A percentile compares a stretch with the other conserved stretches of the same genome.
phyloP scores from a whole-genome alignment of 805 yeast genomes.

The Lachancea cidri region DNA sequence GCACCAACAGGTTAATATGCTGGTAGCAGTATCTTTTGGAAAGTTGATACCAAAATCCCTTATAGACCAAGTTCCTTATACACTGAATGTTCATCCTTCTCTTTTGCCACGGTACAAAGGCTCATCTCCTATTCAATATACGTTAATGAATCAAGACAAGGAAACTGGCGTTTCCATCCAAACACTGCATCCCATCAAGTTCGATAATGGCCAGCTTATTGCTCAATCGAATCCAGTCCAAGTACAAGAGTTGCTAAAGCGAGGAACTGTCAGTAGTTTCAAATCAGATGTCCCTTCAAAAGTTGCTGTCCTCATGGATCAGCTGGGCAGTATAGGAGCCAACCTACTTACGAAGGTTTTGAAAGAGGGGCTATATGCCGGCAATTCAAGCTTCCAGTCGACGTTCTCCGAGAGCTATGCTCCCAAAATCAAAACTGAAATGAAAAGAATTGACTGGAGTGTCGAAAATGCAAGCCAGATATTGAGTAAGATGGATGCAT shows the following conservation, averaged over 20 bases:
- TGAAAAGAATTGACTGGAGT: conserved; percentile 46
- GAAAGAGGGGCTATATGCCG: conserved; percentile 23
- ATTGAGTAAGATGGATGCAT: conserved; percentile 40
- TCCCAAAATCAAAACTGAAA: conserved; percentile 43
- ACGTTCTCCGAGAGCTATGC: conserved; percentile 41
- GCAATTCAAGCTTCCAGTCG: conserved; percentile 4
- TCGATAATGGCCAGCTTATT: conserved; percentile 73
- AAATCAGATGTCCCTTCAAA: conserved; percentile 39
- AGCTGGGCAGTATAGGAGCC: conserved; percentile 61
- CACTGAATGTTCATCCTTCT: conserved; percentile 91
- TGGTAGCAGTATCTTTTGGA: conserved; percentile 93
- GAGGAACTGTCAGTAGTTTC: conserved; percentile 35
- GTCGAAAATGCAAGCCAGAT: conserved; percentile 35
- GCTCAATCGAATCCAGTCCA: conserved; percentile 42
- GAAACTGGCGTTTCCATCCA: conserved; percentile 84
- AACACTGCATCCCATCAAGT: conserved; percentile 80
- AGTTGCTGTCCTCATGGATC: conserved; percentile 36
- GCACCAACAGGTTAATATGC: conserved; percentile 44
- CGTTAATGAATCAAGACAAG: conserved; percentile 58
- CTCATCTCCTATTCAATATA: conserved; percentile 82
- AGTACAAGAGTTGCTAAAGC: conserved; percentile 12
- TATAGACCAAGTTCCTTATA: conserved; percentile 44
- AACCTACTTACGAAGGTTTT: conserved; percentile 44
- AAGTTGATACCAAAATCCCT: conserved; percentile 64
- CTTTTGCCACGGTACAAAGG: conserved; percentile 79